A percentile compares a stretch with the other conserved stretches of the same genome.
These are phyloP conservation scores for Aspergillus hancockii DNA, from an alignment of 495 filamentous ascomycete species.

Conservation along the genomic window DNA sequence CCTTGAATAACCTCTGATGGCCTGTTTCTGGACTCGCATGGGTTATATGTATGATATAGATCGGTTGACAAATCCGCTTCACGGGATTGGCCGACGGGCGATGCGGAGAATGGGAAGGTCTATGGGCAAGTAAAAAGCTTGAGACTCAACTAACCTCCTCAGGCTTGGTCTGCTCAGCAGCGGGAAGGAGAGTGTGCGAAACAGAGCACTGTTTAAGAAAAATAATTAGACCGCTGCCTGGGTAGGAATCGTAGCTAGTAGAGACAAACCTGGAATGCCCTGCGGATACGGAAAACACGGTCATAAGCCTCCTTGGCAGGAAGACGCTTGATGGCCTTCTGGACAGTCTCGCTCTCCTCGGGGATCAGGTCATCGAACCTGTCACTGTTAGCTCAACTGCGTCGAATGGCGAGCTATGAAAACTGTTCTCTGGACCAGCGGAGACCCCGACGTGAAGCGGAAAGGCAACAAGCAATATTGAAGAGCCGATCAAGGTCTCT, in stretches of 20 bases:
- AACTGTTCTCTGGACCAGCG: constrained; percentile 23
- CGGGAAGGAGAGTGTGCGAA: constrained; percentile 82
- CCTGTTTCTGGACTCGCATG: neutral
- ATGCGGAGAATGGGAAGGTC: constrained; percentile 28
- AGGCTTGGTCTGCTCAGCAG: constrained; percentile 76
- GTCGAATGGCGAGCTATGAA: constrained; percentile 18
- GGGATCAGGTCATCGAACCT: constrained; percentile 92
- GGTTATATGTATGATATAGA: constrained; percentile 14
- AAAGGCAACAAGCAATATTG: constrained; percentile 8
- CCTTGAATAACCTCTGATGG: neutral
- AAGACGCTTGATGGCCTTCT: constrained; percentile 86
- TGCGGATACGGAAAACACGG: constrained; percentile 92
- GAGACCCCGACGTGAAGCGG: constrained; percentile 17
- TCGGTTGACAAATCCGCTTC: constrained; percentile 45
- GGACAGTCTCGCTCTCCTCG: constrained; percentile 85
- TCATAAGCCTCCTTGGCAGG: constrained; percentile 89
- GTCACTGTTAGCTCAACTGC: constrained; percentile 12
- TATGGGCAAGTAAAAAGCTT: constrained; percentile 17
- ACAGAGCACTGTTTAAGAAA: constrained; percentile 65
- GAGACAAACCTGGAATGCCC: constrained; percentile 80
- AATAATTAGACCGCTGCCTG: neutral
- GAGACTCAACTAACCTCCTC: constrained; percentile 57
- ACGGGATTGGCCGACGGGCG: constrained; percentile 41
- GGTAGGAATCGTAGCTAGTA: constrained; percentile 4
- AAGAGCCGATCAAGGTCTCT: neutral